Conservation (phyloP, 345 rosid genomes). For the Iberis pinnata region DNA sequence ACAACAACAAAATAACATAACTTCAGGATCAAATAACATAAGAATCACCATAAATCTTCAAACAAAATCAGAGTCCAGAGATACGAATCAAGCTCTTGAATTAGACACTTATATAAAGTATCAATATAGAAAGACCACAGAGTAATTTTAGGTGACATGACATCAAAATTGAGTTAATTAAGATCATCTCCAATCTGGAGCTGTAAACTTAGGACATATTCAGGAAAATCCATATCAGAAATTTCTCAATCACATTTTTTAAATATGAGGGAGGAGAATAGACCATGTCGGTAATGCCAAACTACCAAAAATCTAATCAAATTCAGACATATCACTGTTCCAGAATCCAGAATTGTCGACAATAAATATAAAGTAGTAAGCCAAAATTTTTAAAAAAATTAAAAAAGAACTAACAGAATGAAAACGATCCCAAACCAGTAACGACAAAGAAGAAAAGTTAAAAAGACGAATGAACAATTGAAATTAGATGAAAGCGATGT, state of each 20-base stretch:
- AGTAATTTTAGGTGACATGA: too few species aligned
- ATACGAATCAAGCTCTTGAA: background rate
- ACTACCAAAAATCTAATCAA: too few species aligned
- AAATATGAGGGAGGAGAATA: too few species aligned
- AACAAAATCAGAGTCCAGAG: background rate
- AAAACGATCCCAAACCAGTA: constrained; percentile 1
- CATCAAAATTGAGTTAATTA: too few species aligned
- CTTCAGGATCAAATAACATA: background rate
- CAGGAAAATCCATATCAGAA: too few species aligned
- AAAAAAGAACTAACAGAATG: too few species aligned
- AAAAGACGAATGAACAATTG: too few species aligned
- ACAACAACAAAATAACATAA: background rate
- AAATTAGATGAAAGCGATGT: constrained; percentile 13
- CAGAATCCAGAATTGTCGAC: constrained; percentile 4
- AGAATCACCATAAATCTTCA: background rate
- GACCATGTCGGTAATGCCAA: constrained; percentile 18
- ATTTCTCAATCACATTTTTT: too few species aligned
- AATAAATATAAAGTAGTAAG: background rate
- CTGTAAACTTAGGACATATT: too few species aligned
- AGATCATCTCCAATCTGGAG: background rate
- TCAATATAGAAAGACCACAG: too few species aligned
- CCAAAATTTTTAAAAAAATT: too few species aligned
- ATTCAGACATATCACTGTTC: constrained; percentile 21
- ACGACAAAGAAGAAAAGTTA: background rate
- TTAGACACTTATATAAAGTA: too few species aligned